Percentiles rank a stretch among this genome's conserved stretches.
Conservation (phyloP, 331 rosid genomes). For the Cucumis variabilis region DNA sequence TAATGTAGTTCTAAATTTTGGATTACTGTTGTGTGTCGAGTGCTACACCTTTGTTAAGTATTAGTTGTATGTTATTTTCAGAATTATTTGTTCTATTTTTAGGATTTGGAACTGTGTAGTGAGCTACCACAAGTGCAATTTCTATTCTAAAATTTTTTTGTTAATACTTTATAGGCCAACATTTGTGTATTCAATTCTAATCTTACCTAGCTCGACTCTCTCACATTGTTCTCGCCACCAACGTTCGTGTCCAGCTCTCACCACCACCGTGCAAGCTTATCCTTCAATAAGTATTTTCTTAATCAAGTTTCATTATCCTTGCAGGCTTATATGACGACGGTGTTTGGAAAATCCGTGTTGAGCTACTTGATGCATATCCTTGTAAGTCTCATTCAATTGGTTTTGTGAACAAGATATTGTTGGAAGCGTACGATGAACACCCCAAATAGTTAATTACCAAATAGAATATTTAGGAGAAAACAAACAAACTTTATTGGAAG, state of each 20-base stretch:
- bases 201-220: too few species aligned
- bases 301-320: not conserved
- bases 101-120: not conserved
- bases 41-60: not conserved
- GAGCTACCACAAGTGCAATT: not conserved
- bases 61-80: not conserved
- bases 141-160: not conserved
- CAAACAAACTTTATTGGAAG: too few species aligned
- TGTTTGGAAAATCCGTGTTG: slow-evolving; percentile 93
- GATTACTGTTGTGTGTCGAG: not conserved
- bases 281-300: not conserved
- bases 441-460: too few species aligned
- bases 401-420: slow-evolving; percentile 88
- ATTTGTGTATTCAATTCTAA: not conserved
- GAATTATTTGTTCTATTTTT: not conserved
- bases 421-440: too few species aligned
- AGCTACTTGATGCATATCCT: slow-evolving; percentile 98
- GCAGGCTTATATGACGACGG: slow-evolving; percentile 97
- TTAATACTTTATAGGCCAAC: not conserved
- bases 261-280: too few species aligned
- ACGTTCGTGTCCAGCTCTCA: too few species aligned
- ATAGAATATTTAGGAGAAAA: too few species aligned
- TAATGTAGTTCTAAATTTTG: not conserved
- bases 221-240: too few species aligned
- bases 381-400: slow-evolving; percentile 86